A percentile compares a stretch with the other conserved stretches of the same genome.
These are phyloP conservation scores for Ogataea philodendri DNA, from an alignment of 805 yeast genomes.

Conservation along the genomic window DNA sequence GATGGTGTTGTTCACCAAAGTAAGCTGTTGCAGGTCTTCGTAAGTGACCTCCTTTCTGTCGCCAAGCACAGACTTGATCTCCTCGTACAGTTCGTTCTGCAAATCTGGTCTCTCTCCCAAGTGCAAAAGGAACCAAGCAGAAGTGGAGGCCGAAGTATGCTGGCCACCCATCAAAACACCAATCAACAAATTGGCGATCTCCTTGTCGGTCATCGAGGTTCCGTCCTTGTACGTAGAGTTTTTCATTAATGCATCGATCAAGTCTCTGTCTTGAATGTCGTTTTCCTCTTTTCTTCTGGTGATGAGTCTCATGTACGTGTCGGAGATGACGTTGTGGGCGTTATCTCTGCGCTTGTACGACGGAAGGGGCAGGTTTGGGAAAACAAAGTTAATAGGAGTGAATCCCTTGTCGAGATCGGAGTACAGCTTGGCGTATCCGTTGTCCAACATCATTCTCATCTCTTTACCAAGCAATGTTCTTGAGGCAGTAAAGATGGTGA, in stretches of 20 bases:
- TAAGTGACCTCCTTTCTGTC: conserved; percentile 63
- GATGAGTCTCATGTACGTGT: conserved; percentile 79
- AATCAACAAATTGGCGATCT: conserved; percentile 88
- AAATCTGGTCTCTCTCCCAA: conserved; percentile 83
- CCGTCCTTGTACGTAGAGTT: conserved; percentile 90
- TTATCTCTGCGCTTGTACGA: conserved; percentile 74
- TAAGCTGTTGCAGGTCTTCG: conserved; percentile 80
- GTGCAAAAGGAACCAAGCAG: conserved; percentile 92
- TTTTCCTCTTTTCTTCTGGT: conserved; percentile 67
- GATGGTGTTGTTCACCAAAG: conserved; percentile 76
- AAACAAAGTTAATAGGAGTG: conserved; percentile 92
- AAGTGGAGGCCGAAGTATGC: conserved; percentile 95
- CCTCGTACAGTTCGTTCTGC: conserved; percentile 77
- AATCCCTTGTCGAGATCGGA: conserved; percentile 95
- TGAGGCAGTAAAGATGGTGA: conserved; percentile 95
- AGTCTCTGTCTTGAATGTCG: conserved; percentile 81
- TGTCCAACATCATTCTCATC: conserved; percentile 77
- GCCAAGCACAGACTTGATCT: conserved; percentile 62
- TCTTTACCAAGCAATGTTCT: conserved; percentile 90
- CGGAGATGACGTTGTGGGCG: conserved; percentile 81
- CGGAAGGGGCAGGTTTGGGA: conserved; percentile 86
- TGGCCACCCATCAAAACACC: conserved; percentile 99
- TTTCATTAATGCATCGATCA: conserved; percentile 83
- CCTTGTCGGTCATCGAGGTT: conserved; percentile 87
- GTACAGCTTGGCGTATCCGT: conserved; percentile 80